Conservation (phyloP, 306 rosid species). For the Senna tora region DNA sequence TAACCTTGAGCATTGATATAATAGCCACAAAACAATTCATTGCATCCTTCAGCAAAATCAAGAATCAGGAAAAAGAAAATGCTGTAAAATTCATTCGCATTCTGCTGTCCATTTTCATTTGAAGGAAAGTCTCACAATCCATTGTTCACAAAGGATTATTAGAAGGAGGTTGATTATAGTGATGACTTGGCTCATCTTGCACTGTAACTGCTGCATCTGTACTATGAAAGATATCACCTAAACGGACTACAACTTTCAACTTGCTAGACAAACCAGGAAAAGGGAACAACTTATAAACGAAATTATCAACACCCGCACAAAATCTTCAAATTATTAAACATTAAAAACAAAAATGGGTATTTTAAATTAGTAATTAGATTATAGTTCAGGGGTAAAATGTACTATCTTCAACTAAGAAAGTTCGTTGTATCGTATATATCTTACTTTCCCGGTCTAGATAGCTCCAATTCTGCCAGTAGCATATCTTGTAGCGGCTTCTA, state of each 20-base stretch:
- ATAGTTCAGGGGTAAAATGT: too few relatives aligned
- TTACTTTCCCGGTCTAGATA: constrained; percentile 83
- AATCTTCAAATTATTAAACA: too few relatives aligned
- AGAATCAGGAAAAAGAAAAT: too few relatives aligned
- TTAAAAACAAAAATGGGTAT: too few relatives aligned
- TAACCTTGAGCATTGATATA: too few relatives aligned
- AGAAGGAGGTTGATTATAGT: constrained; percentile 53
- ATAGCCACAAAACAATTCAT: too few relatives aligned
- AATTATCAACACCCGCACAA: too few relatives aligned
- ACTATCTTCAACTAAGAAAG: not conserved
- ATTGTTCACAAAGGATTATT: constrained; percentile 43
- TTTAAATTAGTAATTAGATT: too few relatives aligned
- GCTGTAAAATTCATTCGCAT: too few relatives aligned
- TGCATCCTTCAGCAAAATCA: too few relatives aligned
- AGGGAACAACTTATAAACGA: constrained; percentile 16
- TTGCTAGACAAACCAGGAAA: constrained; percentile 14
- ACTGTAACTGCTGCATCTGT: constrained; percentile 63
- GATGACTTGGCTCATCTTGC: constrained; percentile 63
- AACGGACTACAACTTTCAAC: constrained; percentile 3
- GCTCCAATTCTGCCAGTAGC: constrained; percentile 90
- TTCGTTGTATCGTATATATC: constrained; percentile 28
- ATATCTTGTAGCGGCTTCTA: constrained; percentile 69
- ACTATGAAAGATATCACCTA: not conserved
- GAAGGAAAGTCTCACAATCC: constrained; percentile 51
- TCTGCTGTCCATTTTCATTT: constrained; percentile 55